These are phyloP conservation scores for Postia placenta DNA, from an alignment of 768 basidiomycete genomes.

Conservation along the genomic window DNA sequence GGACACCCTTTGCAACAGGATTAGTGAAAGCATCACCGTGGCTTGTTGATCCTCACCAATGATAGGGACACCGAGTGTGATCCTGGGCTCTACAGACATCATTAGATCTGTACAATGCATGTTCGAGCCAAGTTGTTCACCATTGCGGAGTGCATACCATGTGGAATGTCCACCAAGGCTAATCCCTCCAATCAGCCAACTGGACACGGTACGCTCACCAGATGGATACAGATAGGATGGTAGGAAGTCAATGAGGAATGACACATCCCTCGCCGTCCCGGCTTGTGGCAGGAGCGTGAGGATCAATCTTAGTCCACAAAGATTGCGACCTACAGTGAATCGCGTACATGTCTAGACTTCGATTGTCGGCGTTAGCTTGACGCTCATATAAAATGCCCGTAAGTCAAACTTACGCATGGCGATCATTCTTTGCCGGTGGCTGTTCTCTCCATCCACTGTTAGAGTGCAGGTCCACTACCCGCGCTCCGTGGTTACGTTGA, in stretches of 20 bases:
- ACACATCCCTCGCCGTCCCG: slow-evolving; percentile 72
- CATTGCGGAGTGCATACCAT: slow-evolving; percentile 60
- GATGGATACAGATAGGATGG: slow-evolving; percentile 67
- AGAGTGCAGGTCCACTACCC: slow-evolving; percentile 29
- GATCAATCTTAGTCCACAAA: too few species aligned
- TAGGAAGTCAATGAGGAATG: slow-evolving; percentile 77
- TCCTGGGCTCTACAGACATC: slow-evolving; percentile 31
- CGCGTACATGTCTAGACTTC: slow-evolving; percentile 42
- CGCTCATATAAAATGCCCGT: too few species aligned
- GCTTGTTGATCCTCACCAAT: slow-evolving; percentile 13
- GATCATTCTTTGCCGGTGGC: slow-evolving; percentile 25
- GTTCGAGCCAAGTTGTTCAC: slow-evolving; percentile 26
- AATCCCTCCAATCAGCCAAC: slow-evolving; percentile 71
- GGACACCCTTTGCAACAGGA: slow-evolving; percentile 61
- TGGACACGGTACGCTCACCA: slow-evolving; percentile 50
- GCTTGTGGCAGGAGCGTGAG: slow-evolving; percentile 30
- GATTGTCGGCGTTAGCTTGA: too few species aligned
- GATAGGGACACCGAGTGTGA: slow-evolving; percentile 39
- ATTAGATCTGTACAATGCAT: background rate
- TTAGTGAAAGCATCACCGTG: background rate
- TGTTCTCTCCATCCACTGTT: slow-evolving; percentile 35
- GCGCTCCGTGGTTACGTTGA: slow-evolving; percentile 46
- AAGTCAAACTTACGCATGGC: slow-evolving; percentile 32
- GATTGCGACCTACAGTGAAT: slow-evolving; percentile 30
- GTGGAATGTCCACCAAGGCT: slow-evolving; percentile 83